Conservation (phyloP, 1,284 basidiomycete genomes). For the Ganoderma lingzhi region DNA sequence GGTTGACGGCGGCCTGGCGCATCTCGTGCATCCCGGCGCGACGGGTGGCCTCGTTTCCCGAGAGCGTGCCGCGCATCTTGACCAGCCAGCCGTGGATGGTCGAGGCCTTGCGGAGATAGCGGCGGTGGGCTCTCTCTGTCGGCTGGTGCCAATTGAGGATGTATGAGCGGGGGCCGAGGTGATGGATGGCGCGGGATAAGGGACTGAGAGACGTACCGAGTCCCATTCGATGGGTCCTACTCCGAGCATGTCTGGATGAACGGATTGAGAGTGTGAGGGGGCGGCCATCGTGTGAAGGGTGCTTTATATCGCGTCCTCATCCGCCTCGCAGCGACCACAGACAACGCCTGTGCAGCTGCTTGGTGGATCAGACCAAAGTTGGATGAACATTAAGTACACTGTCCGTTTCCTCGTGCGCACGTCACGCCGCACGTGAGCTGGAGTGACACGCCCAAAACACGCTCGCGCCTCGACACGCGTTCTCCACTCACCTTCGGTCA, state of each 20-base stretch:
- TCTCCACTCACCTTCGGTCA: conserved; percentile 3
- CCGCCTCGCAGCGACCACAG: neutral
- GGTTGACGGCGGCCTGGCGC: conserved; percentile 41
- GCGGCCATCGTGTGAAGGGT: conserved; percentile 5
- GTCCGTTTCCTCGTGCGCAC: conserved; percentile 26
- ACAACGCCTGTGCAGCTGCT: neutral
- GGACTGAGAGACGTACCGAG: conserved; percentile 39
- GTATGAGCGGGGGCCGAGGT: conserved; percentile 32
- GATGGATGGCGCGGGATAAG: neutral
- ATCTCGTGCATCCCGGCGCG: conserved; percentile 52
- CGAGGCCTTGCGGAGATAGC: conserved; percentile 60
- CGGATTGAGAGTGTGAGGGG: conserved; percentile 5
- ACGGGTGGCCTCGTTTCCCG: conserved; percentile 69
- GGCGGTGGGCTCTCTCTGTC: conserved; percentile 46
- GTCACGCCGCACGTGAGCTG: conserved; percentile 32
- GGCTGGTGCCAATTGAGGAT: conserved; percentile 37
- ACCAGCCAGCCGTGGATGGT: conserved; percentile 79
- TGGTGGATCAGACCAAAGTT: neutral
- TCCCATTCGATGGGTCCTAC: conserved; percentile 51
- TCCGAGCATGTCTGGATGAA: conserved; percentile 15
- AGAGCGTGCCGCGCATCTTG: conserved; percentile 79
- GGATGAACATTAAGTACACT: neutral
- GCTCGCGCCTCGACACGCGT: conserved; percentile 15
- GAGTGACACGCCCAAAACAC: conserved; percentile 24
- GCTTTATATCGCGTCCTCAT: neutral